Base-by-base conservation (phyloP, 345 rosid genomes). In the Ceriops tagal region DNA sequence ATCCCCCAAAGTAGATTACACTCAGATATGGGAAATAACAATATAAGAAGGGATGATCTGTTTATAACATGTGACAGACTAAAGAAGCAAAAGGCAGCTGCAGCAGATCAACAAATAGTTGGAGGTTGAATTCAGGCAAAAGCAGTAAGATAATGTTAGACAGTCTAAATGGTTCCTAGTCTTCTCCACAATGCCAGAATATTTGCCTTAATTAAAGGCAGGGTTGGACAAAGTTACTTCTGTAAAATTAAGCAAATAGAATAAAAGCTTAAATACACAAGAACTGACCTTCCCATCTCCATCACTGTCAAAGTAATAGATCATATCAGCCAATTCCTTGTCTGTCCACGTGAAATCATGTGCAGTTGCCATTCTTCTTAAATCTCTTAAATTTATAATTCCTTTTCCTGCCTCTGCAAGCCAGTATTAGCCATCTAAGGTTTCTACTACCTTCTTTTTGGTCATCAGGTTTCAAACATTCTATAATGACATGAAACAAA, bases 281-380 rank as follows among this genome's bases (percentile, higher is more conserved):
- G 30, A 37, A 81, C 76, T 59, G 35, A 93, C 93, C 97, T 88
- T 89, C 66, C 88, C 87, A 78, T 85, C 91, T 20, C 83, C 73
- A 62, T 89, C 80, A 5, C 73, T 49, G 71, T 93, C 97, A 77
- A 91, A 93, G 83, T 74, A 88, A 69, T 61, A 78, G 70, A 93
- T 82, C 98, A 93, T 93, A 83, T 84, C 87, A 56, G 80, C 76
- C 70, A 89, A 77, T 77, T 93, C 97, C 66, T 69, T 77, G 63
- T 88, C 83, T 34, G 88, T 77, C 98, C 96, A 91, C 1, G 64
- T 73, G 78, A 93, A 93, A 82, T 93, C 92, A 70, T 91, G 88
- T 26, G 87, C 79, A 22, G 24, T 47, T 1, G 92, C 92, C 53
- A 87, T 76, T 69, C 79, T 88, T 24, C 31, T 69, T 65, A 88